phyloP scores from a whole-genome alignment of 2,329 filamentous ascomycete genomes.

The Aspergillus tanneri region DNA sequence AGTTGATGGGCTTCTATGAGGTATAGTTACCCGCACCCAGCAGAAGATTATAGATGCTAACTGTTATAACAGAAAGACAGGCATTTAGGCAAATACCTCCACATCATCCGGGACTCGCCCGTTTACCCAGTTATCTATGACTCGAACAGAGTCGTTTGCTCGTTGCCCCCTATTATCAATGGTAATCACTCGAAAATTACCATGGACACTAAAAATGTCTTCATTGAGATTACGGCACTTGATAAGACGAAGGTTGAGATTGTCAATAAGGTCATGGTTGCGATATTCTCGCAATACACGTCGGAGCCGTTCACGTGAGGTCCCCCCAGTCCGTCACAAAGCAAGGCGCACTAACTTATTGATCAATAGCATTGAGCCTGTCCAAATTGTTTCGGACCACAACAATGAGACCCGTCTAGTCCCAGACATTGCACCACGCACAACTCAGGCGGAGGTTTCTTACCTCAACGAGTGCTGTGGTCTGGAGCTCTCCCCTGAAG shows the following conservation, averaged over 20 bases:
- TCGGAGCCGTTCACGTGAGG: slow-evolving; percentile 75
- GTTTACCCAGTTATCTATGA: slow-evolving; percentile 97
- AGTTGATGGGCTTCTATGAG: slow-evolving; percentile 92
- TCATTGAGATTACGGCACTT: slow-evolving; percentile 95
- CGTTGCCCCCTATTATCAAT: slow-evolving; percentile 96
- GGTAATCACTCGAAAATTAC: slow-evolving; percentile 95
- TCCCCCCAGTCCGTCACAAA: not conserved
- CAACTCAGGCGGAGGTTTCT: slow-evolving; percentile 78
- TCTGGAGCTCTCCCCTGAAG: slow-evolving; percentile 68
- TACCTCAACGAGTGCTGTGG: slow-evolving; percentile 95
- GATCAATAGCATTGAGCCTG: slow-evolving; percentile 67
- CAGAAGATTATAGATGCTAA: slow-evolving; percentile 11
- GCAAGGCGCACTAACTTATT: slow-evolving; percentile 8
- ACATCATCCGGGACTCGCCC: slow-evolving; percentile 90
- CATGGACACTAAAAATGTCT: slow-evolving; percentile 83
- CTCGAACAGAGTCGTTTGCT: slow-evolving; percentile 80
- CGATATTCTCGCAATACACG: slow-evolving; percentile 96
- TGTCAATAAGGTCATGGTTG: slow-evolving; percentile 89
- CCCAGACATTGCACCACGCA: slow-evolving; percentile 74
- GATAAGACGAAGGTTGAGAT: slow-evolving; percentile 96
- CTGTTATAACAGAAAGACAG: slow-evolving; percentile 69
- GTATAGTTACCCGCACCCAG: slow-evolving; percentile 34
- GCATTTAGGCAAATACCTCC: slow-evolving; percentile 83
- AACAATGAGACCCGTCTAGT: slow-evolving; percentile 79
- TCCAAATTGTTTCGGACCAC: slow-evolving; percentile 89